Evolutionary conservation across 2,329 filamentous ascomycete genomes (phyloP).

Genomic region (Drechslerella dactyloides): DNA sequence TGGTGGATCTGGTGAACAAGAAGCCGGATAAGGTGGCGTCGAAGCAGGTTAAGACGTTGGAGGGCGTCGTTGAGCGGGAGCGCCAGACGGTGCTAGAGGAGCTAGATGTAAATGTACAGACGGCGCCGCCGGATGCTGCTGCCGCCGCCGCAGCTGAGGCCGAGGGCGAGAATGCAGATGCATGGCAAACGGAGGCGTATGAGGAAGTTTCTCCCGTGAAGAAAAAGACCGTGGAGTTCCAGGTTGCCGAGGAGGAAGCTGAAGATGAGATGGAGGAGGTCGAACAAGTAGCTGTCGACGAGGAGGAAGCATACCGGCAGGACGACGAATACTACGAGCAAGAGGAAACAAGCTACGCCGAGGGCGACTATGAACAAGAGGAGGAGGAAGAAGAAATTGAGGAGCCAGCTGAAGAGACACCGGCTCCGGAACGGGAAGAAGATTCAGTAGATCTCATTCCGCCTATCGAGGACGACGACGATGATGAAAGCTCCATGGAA

Average conservation of each 20-base stretch:
- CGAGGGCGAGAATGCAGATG: conserved; percentile 64
- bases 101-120: conserved; percentile 54
- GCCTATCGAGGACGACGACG: conserved; percentile 10
- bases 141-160: conserved; percentile 66
- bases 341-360: no score
- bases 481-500: conserved; percentile 44
- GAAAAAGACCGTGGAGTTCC: conserved; percentile 6
- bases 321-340: conserved; percentile 6
- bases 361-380: conserved; percentile 56
- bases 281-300: conserved; percentile 54
- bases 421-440: not conserved
- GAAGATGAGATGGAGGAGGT: conserved; percentile 6
- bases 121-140: conserved; percentile 20
- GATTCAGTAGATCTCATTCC: conserved; percentile 32
- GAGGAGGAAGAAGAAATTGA: conserved; percentile 27
- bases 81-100: conserved; percentile 72
- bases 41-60: conserved; percentile 63
- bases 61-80: conserved; percentile 66
- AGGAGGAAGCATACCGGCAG: not conserved
- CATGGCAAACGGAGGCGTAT: conserved; percentile 59
- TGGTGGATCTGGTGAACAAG: conserved; percentile 92
- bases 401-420: not conserved
- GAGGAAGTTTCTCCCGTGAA: conserved; percentile 39
- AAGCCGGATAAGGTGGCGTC: conserved; percentile 75
- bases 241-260: conserved; percentile 2